These are phyloP conservation scores for Chloranthus sessilifolius DNA, from an alignment of 164 flowering plant species.

Conservation along the genomic window DNA sequence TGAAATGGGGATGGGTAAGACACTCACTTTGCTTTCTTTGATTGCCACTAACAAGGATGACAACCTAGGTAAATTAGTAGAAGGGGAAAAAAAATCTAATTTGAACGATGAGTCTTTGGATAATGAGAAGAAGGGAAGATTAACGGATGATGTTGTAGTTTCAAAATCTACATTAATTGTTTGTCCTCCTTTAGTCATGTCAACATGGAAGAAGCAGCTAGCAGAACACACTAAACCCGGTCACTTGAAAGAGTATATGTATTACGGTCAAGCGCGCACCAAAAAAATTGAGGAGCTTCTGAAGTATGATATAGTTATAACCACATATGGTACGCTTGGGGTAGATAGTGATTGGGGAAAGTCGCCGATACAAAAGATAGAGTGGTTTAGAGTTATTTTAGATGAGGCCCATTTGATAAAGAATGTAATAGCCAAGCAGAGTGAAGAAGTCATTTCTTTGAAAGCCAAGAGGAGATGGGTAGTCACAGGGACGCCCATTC, in stretches of 20 bases:
- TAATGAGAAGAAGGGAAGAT: slow-evolving; percentile 7
- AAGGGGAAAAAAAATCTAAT: too few relatives aligned
- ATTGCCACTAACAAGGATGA: slow-evolving; percentile 57
- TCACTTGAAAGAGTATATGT: slow-evolving; percentile 62
- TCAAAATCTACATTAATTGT: slow-evolving; percentile 61
- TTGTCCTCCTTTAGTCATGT: slow-evolving; percentile 77
- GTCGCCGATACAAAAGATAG: slow-evolving; percentile 59
- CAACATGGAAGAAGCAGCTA: slow-evolving; percentile 72
- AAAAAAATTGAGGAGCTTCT: slow-evolving; percentile 45
- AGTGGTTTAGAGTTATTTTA: slow-evolving; percentile 83
- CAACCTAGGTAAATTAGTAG: slow-evolving; percentile 9
- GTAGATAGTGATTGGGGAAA: slow-evolving; percentile 26
- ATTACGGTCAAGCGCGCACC: slow-evolving; percentile 74
- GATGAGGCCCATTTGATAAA: slow-evolving; percentile 93
- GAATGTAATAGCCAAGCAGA: slow-evolving; percentile 57
- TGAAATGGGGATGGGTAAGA: slow-evolving; percentile 97
- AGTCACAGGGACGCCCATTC: slow-evolving; percentile 91
- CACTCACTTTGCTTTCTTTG: slow-evolving; percentile 79
- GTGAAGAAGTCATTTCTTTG: slow-evolving; percentile 58
- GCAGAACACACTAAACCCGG: slow-evolving; percentile 65
- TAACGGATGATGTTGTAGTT: slow-evolving; percentile 2
- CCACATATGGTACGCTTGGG: slow-evolving; percentile 71
- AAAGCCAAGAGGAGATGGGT: slow-evolving; percentile 78
- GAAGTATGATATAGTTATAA: slow-evolving; percentile 73
- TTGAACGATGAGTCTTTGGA: slow-evolving; percentile 11